Evolutionary conservation across 139 green algal species (phyloP).

Genomic region (Micractinium sp.): DNA sequence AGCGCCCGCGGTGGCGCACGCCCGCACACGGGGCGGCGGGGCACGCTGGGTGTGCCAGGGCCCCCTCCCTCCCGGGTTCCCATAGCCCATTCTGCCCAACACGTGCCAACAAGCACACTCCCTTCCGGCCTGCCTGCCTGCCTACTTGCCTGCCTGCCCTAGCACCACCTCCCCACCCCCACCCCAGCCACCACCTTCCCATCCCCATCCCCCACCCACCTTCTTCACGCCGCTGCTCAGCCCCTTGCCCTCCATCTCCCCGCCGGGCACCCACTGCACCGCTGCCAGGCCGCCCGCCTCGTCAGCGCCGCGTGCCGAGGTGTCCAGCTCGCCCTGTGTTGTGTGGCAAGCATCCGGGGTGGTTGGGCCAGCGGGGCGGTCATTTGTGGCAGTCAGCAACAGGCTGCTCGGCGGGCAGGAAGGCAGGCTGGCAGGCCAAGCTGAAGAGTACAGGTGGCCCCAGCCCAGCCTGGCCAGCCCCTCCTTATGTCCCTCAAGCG

Average conservation of each 20-base stretch:
- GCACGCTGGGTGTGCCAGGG: too few species aligned
- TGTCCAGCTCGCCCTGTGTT: neutral
- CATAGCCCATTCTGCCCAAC: too few species aligned
- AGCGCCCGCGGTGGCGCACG: too few species aligned
- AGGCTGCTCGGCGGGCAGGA: neutral
- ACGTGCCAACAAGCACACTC: neutral
- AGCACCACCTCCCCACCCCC: neutral
- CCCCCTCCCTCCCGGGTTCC: too few species aligned
- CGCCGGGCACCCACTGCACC: constrained; percentile 48
- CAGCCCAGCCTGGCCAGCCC: too few species aligned
- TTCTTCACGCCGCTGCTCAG: constrained; percentile 66
- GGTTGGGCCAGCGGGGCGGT: too few species aligned
- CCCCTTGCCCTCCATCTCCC: constrained; percentile 42
- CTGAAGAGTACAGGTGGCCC: too few species aligned
- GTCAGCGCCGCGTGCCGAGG: neutral
- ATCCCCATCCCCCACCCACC: constrained; percentile 21
- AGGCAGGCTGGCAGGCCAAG: neutral
- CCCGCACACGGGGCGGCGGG: too few species aligned
- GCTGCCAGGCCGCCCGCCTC: neutral
- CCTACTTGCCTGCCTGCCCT: neutral
- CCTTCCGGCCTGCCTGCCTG: neutral
- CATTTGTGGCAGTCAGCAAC: neutral
- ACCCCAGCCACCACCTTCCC: neutral
- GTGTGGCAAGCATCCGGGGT: neutral
- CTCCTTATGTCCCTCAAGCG: too few species aligned